These are phyloP conservation scores for Cucurbitaria berberidis DNA, from an alignment of 2,329 filamentous ascomycete species.

Conservation along the genomic window DNA sequence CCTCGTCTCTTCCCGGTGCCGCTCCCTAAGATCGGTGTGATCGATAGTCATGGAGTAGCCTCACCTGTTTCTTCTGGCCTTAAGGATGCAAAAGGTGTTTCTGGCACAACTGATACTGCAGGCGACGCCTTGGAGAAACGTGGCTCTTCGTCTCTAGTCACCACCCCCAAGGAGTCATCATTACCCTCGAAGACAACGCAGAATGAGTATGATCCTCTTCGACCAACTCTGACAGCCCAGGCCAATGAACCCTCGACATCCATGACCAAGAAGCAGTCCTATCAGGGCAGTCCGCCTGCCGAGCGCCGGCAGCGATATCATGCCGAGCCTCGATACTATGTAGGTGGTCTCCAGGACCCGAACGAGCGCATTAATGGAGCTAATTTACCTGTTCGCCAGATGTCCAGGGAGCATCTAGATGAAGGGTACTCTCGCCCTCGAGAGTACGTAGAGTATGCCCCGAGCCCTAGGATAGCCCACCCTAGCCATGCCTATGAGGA, in stretches of 20 bases:
- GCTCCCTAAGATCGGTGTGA: slow-evolving; percentile 51
- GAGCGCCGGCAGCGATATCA: slow-evolving; percentile 40
- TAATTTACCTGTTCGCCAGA: slow-evolving; percentile 27
- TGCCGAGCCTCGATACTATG: slow-evolving; percentile 43
- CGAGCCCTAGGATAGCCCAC: slow-evolving; percentile 37
- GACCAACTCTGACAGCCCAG: slow-evolving; percentile 41
- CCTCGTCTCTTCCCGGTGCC: slow-evolving; percentile 53
- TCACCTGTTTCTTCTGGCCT: slow-evolving; percentile 38
- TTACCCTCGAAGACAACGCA: slow-evolving; percentile 46
- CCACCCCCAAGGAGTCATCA: slow-evolving; percentile 37
- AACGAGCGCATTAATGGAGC: slow-evolving; percentile 10
- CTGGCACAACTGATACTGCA: slow-evolving; percentile 21
- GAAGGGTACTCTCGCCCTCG: slow-evolving; percentile 34
- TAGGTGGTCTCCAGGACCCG: slow-evolving; percentile 29
- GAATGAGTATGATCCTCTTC: slow-evolving; percentile 58
- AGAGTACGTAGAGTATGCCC: slow-evolving; percentile 39
- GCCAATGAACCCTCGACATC: slow-evolving; percentile 19
- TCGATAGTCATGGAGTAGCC: slow-evolving; percentile 37
- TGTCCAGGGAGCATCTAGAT: slow-evolving; percentile 37
- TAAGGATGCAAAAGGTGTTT: slow-evolving; percentile 38
- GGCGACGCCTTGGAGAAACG: slow-evolving; percentile 28
- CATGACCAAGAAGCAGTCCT: slow-evolving; percentile 28
- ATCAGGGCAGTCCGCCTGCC: slow-evolving; percentile 30
- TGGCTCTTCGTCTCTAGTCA: slow-evolving; percentile 24
- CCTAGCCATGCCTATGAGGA: slow-evolving; percentile 38